phyloP scores from a whole-genome alignment of 805 yeast species.

The Kodamaea jinghongensis region DNA sequence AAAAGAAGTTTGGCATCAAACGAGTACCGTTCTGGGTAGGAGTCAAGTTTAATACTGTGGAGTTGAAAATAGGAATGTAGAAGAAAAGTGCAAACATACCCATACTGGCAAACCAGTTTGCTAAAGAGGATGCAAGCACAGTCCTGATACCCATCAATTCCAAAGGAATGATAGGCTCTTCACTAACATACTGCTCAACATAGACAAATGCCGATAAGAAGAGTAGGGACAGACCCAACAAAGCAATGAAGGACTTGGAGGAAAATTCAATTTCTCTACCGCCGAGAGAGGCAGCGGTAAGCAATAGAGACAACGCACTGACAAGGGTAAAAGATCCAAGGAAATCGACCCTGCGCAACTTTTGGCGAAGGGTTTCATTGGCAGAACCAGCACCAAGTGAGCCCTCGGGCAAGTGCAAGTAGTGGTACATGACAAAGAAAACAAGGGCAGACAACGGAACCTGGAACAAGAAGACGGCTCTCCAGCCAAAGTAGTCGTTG shows the following conservation, averaged over 20 bases:
- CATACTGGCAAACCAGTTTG: slow-evolving; percentile 73
- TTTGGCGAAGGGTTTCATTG: slow-evolving; percentile 44
- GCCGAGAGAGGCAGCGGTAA: slow-evolving; percentile 65
- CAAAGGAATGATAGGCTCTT: slow-evolving; percentile 68
- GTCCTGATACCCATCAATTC: slow-evolving; percentile 57
- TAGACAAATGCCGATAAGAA: slow-evolving; percentile 45
- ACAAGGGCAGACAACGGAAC: slow-evolving; percentile 44
- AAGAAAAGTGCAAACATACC: slow-evolving; percentile 59
- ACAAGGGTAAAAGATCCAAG: slow-evolving; percentile 64
- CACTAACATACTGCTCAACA: slow-evolving; percentile 50
- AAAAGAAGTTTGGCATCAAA: slow-evolving; percentile 64
- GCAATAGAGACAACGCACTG: slow-evolving; percentile 51
- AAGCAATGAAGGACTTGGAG: slow-evolving; percentile 36
- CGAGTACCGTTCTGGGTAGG: slow-evolving; percentile 60
- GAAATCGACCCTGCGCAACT: slow-evolving; percentile 62
- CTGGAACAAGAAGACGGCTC: slow-evolving; percentile 38
- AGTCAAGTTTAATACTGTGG: slow-evolving; percentile 49
- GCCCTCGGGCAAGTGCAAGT: slow-evolving; percentile 49
- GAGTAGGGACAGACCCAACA: slow-evolving; percentile 31
- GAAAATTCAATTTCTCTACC: slow-evolving; percentile 54
- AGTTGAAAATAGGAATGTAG: slow-evolving; percentile 68
- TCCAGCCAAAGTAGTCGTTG: slow-evolving; percentile 55
- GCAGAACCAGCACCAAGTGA: slow-evolving; percentile 54
- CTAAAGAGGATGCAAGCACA: slow-evolving; percentile 59
- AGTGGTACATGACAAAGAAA: slow-evolving; percentile 34